Evolutionary conservation across 2,329 filamentous ascomycete genomes (phyloP).

Genomic region (Alternaria sp.): DNA sequence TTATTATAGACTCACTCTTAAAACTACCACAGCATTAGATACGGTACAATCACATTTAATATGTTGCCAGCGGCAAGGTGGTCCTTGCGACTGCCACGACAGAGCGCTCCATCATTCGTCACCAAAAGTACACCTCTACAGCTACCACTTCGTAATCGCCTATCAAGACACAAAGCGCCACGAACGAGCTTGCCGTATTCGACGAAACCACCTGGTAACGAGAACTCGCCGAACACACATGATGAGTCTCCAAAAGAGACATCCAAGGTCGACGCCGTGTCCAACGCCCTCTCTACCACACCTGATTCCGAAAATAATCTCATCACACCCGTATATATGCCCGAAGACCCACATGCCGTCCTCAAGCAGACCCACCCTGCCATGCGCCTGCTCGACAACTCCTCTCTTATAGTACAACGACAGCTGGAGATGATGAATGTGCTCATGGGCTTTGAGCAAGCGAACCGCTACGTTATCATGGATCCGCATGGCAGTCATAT

Average conservation of each 20-base stretch:
- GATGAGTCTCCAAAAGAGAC: constrained; percentile 26
- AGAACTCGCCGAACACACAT: constrained; percentile 13
- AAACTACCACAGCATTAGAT: constrained; percentile 1
- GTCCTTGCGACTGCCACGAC: constrained; percentile 41
- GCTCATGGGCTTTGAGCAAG: constrained; percentile 72
- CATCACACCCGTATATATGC: constrained; percentile 68
- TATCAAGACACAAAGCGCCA: constrained; percentile 27
- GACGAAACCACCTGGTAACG: constrained; percentile 19
- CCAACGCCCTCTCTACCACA: constrained; percentile 55
- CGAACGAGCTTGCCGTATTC: constrained; percentile 19
- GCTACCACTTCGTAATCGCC: constrained; percentile 35
- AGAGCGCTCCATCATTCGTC: constrained; percentile 31
- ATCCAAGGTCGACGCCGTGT: constrained; percentile 54
- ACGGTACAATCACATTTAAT: constrained; percentile 6
- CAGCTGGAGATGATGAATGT: constrained; percentile 74
- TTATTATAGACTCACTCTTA: constrained; percentile 3
- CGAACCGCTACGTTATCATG: constrained; percentile 72
- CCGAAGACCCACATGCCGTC: constrained; percentile 67
- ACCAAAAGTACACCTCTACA: constrained; percentile 31
- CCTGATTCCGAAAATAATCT: constrained; percentile 59
- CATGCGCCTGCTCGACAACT: constrained; percentile 66
- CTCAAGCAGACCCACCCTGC: constrained; percentile 68
- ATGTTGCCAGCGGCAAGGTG: constrained; percentile 42
- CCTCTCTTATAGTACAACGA: constrained; percentile 68
- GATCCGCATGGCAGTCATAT: constrained; percentile 70